Evolutionary conservation across 140 eudicot genomes (phyloP).

Genomic region (Erigeron philadelphicus): DNA sequence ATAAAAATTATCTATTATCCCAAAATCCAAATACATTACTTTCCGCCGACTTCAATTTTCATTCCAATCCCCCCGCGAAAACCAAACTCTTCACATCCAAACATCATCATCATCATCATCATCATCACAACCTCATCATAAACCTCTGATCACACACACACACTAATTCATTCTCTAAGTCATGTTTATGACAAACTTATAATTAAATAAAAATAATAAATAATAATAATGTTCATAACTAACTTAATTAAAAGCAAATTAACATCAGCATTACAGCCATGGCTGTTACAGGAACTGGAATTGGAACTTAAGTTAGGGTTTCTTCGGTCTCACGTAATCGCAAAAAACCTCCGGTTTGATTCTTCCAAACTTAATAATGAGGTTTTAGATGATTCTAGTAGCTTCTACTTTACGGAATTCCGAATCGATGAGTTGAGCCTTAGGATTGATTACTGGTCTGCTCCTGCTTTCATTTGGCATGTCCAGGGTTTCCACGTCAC

Average conservation of each 20-base stretch:
- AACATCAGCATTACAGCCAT: constrained; percentile 59
- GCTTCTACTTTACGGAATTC: constrained; percentile 44
- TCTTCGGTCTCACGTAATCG: constrained; percentile 46
- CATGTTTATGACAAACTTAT: too few species aligned
- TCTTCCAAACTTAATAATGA: constrained; percentile 44
- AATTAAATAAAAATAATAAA: too few species aligned
- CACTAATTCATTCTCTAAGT: too few species aligned
- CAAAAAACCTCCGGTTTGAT: constrained; percentile 45
- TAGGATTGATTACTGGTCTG: constrained; percentile 47
- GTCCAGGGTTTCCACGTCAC: constrained; percentile 61
- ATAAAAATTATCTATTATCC: too few species aligned
- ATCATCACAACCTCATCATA: neutral
- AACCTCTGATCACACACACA: neutral
- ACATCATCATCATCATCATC: constrained; percentile 1
- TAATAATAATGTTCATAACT: constrained; percentile 44
- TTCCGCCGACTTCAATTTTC: too few species aligned
- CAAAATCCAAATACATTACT: too few species aligned
- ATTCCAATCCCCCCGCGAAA: too few species aligned
- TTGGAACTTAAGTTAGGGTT: constrained; percentile 67
- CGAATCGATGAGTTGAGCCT: constrained; percentile 46
- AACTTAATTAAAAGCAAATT: constrained; percentile 46
- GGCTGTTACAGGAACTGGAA: constrained; percentile 60
- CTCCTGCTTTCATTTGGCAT: constrained; percentile 53
- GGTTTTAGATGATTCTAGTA: constrained; percentile 45
- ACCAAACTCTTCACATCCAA: too few species aligned